phyloP scores from a whole-genome alignment of 2,329 filamentous ascomycete genomes.

The Gnomoniopsis sp. region DNA sequence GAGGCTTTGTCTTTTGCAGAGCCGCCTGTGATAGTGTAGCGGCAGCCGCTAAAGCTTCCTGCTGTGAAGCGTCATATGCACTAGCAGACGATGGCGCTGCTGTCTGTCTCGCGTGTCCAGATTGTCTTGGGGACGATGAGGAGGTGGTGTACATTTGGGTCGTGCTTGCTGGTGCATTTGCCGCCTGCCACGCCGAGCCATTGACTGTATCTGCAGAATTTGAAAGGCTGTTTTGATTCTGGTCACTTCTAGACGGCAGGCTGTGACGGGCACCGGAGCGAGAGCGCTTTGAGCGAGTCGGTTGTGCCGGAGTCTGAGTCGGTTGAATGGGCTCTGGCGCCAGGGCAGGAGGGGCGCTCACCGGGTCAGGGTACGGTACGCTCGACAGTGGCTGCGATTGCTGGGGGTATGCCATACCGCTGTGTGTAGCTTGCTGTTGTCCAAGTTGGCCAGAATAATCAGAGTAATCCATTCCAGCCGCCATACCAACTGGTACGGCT shows the following conservation, averaged over 20 bases:
- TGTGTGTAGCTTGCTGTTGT: background rate
- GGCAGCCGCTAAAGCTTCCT: conserved; percentile 11
- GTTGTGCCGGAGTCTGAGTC: background rate
- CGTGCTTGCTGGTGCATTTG: background rate
- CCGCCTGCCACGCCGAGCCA: conserved; percentile 19
- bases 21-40: conserved; percentile 24
- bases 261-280: conserved; percentile 4
- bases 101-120: background rate
- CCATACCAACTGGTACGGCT: conserved; percentile 4
- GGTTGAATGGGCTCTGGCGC: conserved; percentile 2
- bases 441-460: background rate
- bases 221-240: background rate
- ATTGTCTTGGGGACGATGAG: background rate
- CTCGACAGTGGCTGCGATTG: conserved; percentile 8
- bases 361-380: background rate
- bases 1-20: conserved; percentile 27
- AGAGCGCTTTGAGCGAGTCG: background rate
- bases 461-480: conserved; percentile 6
- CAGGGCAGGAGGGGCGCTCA: background rate
- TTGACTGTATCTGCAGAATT: background rate
- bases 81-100: background rate
- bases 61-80: conserved; percentile 6
- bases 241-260: conserved; percentile 15
- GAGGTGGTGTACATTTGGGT: background rate
- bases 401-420: conserved; percentile 6